Evolutionary conservation across 2,329 filamentous ascomycete species (phyloP).

Genomic region (Fusarium cyanostomum): DNA sequence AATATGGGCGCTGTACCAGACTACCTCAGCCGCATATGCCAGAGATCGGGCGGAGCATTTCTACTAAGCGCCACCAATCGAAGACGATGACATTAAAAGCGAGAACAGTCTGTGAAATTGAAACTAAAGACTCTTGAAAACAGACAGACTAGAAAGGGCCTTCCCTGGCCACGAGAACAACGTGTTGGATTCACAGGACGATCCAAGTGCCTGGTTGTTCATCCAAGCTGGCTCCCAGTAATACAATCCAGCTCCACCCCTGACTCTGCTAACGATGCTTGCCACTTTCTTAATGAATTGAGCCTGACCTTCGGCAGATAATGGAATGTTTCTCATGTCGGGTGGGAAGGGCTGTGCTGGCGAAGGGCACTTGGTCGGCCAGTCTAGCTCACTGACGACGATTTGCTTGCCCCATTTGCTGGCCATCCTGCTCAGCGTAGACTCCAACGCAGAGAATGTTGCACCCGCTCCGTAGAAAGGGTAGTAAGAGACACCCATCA

Average conservation of each 20-base stretch:
- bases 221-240: constrained; percentile 82
- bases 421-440: constrained; percentile 66
- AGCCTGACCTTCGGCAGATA: constrained; percentile 69
- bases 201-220: constrained; percentile 70
- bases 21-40: no score
- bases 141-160: constrained; percentile 65
- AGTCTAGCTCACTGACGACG: constrained; percentile 76
- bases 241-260: constrained; percentile 68
- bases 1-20: no score
- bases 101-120: rapidly evolving
- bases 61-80: no score
- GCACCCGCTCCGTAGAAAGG: constrained; percentile 73
- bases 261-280: constrained; percentile 61
- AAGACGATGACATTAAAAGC: no score
- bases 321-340: constrained; percentile 68
- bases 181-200: constrained; percentile 71
- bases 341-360: constrained; percentile 68
- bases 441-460: constrained; percentile 65
- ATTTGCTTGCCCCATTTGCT: constrained; percentile 71
- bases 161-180: constrained; percentile 66
- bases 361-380: constrained; percentile 71
- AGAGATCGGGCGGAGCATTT: no score
- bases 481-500: constrained; percentile 78
- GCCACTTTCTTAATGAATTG: constrained; percentile 70
- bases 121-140: constrained; percentile 61